A percentile compares a stretch with the other conserved stretches of the same genome.
Conservation (phyloP, 2,329 filamentous ascomycete genomes). For the Onygena corvina region DNA sequence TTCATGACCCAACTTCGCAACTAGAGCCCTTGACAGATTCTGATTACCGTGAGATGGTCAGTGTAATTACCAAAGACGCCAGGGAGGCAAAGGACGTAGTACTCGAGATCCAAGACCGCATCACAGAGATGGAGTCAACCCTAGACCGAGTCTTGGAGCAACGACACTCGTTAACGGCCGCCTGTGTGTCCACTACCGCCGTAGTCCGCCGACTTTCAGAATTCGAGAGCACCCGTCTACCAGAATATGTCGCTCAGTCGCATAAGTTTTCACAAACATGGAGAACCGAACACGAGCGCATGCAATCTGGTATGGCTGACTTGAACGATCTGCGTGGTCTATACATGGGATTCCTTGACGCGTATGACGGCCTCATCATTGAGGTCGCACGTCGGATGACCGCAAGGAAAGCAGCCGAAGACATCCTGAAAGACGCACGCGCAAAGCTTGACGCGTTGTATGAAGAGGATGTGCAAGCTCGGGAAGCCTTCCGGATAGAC, state of each 20-base stretch:
- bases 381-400: conserved; percentile 66
- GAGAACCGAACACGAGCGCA: conserved; percentile 59
- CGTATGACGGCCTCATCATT: conserved; percentile 72
- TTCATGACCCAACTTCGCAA: conserved; percentile 32
- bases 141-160: conserved; percentile 53
- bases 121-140: conserved; percentile 63
- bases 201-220: conserved; percentile 57
- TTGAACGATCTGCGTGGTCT: conserved; percentile 67
- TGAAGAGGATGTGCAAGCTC: conserved; percentile 57
- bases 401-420: conserved; percentile 61
- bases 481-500: conserved; percentile 67
- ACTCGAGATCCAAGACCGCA: conserved; percentile 58
- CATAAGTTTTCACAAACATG: conserved; percentile 46
- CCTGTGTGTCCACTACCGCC: conserved; percentile 47
- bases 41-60: conserved; percentile 72
- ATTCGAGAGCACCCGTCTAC: conserved; percentile 51
- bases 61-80: conserved; percentile 52
- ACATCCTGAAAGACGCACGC: conserved; percentile 64
- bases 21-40: conserved; percentile 61
- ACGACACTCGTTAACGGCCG: conserved; percentile 44
- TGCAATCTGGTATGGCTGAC: conserved; percentile 58
- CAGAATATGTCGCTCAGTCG: conserved; percentile 38
- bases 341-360: conserved; percentile 73
- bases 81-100: conserved; percentile 51
- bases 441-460: conserved; percentile 64